Conservation (phyloP, 2,329 filamentous ascomycete genomes). For the Elsinoe australis region DNA sequence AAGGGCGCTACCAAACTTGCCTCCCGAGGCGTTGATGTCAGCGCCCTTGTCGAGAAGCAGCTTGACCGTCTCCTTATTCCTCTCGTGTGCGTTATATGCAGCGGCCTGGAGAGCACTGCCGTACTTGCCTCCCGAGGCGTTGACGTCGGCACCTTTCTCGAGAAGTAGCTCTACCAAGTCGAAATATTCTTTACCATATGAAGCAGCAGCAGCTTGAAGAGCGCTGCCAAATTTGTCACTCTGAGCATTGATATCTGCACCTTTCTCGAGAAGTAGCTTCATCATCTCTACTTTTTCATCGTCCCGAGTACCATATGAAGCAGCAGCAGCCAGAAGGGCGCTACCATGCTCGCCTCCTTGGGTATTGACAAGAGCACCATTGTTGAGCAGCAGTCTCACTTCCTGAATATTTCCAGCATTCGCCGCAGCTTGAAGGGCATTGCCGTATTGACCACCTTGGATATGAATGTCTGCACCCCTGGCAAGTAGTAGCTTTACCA, state of each 20-base stretch:
- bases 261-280: conserved; percentile 11
- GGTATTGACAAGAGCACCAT: conserved; percentile 23
- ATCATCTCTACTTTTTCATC: conserved; percentile 1
- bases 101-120: conserved; percentile 24
- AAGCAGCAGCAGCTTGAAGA: conserved; percentile 3
- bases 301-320: not conserved
- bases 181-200: not conserved
- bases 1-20: conserved; percentile 22
- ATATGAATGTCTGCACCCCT: conserved; percentile 20
- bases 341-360: conserved; percentile 23
- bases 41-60: conserved; percentile 27
- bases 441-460: conserved; percentile 19
- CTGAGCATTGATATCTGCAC: conserved; percentile 16
- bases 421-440: conserved; percentile 23
- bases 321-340: conserved; percentile 26
- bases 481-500: conserved; percentile 21
- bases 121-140: conserved; percentile 22
- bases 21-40: conserved; percentile 22
- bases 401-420: conserved; percentile 16
- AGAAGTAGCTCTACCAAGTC: conserved; percentile 19
- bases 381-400: conserved; percentile 17
- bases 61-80: conserved; percentile 24
- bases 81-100: conserved; percentile 21
- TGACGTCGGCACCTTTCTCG: conserved; percentile 25
- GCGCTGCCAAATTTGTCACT: conserved; percentile 6